Conservation (phyloP, 1,139 yeast species). For the Torulaspora globosa region DNA sequence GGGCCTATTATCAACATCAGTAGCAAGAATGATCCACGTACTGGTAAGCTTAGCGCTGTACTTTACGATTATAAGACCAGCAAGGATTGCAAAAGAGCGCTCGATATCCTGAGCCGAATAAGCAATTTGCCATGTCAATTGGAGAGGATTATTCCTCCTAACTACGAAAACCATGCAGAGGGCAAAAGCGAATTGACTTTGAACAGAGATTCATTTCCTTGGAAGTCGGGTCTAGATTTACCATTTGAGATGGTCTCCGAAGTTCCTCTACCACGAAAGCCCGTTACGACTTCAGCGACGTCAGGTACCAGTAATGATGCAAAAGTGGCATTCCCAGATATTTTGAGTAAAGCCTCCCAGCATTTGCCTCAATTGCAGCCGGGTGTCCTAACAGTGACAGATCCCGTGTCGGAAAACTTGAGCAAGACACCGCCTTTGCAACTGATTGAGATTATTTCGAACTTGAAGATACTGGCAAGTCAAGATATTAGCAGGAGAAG, state of each 20-base stretch:
- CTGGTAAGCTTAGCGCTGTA: constrained; percentile 30
- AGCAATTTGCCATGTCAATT: constrained; percentile 29
- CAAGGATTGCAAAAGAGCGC: constrained; percentile 31
- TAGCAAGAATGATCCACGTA: constrained; percentile 31
- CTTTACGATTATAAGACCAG: constrained; percentile 27
- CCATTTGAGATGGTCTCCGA: constrained; percentile 37
- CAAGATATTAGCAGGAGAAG: constrained; percentile 49
- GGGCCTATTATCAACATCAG: constrained; percentile 30
- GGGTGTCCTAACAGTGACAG: constrained; percentile 47
- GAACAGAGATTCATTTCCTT: constrained; percentile 34
- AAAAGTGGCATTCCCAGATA: constrained; percentile 41
- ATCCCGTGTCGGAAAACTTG: constrained; percentile 43
- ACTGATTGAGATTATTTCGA: constrained; percentile 61
- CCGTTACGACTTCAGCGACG: constrained; percentile 16
- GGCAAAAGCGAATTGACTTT: constrained; percentile 23
- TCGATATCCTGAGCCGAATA: constrained; percentile 24
- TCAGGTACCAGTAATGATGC: constrained; percentile 10
- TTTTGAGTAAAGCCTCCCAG: constrained; percentile 48
- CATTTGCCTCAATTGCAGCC: constrained; percentile 48
- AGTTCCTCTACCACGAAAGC: constrained; percentile 35
- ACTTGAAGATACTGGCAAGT: constrained; percentile 51
- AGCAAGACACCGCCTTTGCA: constrained; percentile 65
- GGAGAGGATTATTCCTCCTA: constrained; percentile 29
- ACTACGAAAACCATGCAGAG: constrained; percentile 20
- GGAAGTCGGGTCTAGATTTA: constrained; percentile 31